A percentile compares a stretch with the other conserved stretches of the same genome.
Evolutionary conservation across 495 filamentous ascomycete species (phyloP).

Genomic region (Sporormia fimetaria): DNA sequence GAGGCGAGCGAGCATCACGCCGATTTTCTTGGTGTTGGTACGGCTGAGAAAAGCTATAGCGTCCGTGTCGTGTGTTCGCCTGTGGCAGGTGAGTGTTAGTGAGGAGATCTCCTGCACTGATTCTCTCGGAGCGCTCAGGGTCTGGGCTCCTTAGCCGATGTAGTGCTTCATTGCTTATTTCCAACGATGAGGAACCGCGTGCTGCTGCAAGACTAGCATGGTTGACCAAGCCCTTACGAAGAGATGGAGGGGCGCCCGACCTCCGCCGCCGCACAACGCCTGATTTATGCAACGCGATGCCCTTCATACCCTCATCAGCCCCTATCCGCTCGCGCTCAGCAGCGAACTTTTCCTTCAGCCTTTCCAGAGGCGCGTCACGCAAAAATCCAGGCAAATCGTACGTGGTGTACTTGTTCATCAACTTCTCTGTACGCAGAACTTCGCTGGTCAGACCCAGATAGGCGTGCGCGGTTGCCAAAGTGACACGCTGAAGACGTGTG

Average conservation of each 20-base stretch:
- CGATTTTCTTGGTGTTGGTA: conserved; percentile 28
- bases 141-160: conserved; percentile 37
- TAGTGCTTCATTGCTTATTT: conserved; percentile 11
- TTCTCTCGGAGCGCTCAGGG: conserved; percentile 22
- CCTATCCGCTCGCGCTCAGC: conserved; percentile 71
- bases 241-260: conserved; percentile 48
- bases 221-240: conserved; percentile 72
- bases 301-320: conserved; percentile 76
- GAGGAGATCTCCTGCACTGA: conserved; percentile 58
- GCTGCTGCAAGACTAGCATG: conserved; percentile 37
- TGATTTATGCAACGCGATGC: conserved; percentile 89
- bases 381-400: conserved; percentile 88
- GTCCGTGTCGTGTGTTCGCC: conserved; percentile 36
- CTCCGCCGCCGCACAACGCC: conserved; percentile 50
- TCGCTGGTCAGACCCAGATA: conserved; percentile 88
- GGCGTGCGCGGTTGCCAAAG: conserved; percentile 82
- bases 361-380: conserved; percentile 67
- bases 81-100: conserved; percentile 67
- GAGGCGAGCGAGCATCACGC: conserved; percentile 40
- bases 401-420: conserved; percentile 84
- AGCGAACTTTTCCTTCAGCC: conserved; percentile 87
- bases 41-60: conserved; percentile 34
- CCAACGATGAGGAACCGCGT: conserved; percentile 17
- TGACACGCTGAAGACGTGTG: conserved; percentile 86
- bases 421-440: conserved; percentile 77